Evolutionary conservation across 2,329 filamentous ascomycete species (phyloP), one percentile per base, ranked within the genome.

Genomic region (Hymenoscyphus repandus): DNA sequence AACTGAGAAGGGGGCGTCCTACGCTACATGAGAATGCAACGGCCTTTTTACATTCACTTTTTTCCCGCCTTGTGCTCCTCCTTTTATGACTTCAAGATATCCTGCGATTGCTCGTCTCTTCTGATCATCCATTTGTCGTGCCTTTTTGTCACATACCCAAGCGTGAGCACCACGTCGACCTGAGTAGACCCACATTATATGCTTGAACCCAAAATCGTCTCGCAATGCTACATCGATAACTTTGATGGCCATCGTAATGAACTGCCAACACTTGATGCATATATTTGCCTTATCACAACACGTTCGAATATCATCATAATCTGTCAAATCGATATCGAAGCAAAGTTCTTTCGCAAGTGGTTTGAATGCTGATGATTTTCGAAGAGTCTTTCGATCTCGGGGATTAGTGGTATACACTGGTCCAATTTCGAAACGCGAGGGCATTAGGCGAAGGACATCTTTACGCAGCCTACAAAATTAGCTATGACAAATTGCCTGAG

Each of bases 261-360:
- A 99, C 45, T 86, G 78, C 93, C 93, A 99, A 72, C 93, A 99
- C 67, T 91, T 93, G 58, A 76, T 78, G 68, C 93, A 99, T 58
- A 99, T 97, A 61, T 88, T 95, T 7, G 92, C 90, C 67, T 92
- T 91, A 63, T 85, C 83, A 68, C 93, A 99, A 72, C 93, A 99
- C 27, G 91, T 96, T 60, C 93, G 85, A 58, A 99, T 88, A 58
- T 95, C 90, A 67, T 99, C 93, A 70, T 99, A 99, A 72, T 97
- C 93, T 49, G 93, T 97, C 80, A 99, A 80, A 79, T 99, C 93
- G 63, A 99, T 97, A 85, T 99, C 93, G 69, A 99, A 97, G 62
- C 96, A 96, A 36, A 99, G 74, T 69, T 99, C 93, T 69, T 99
- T 99, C 50, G 88, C 80, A 31, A 96, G 69, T 0, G 93, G 92